Percentiles rank a stretch among this genome's conserved stretches.
Evolutionary conservation across 768 basidiomycete genomes (phyloP).

Genomic region (Lactifluus volemus): DNA sequence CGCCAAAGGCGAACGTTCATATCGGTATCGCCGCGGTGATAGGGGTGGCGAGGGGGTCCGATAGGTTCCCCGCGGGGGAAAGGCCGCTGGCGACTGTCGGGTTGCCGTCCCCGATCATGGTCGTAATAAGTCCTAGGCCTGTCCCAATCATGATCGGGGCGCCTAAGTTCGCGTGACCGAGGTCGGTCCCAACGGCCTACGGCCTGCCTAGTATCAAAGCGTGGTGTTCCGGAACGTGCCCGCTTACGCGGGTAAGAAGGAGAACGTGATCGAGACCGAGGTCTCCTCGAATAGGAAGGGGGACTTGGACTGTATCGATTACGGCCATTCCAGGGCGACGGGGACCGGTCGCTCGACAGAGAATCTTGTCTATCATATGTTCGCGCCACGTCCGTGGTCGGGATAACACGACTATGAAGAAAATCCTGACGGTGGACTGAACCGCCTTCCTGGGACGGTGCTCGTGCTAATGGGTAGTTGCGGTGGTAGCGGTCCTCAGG

Average conservation of each 20-base stretch:
- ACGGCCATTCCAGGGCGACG: neutral
- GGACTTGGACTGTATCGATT: constrained; percentile 2
- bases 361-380: neutral
- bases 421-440: neutral
- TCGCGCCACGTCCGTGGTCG: neutral
- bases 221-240: constrained; percentile 1
- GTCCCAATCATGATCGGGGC: neutral
- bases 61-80: neutral
- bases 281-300: neutral
- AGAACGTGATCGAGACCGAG: constrained; percentile 4
- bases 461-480: neutral
- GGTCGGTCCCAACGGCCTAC: neutral
- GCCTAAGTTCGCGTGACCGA: neutral
- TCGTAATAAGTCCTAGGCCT: neutral
- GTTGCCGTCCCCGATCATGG: neutral
- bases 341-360: neutral
- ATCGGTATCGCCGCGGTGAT: neutral
- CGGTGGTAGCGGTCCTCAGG: neutral
- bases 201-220: neutral
- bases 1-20: neutral
- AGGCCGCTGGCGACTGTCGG: neutral
- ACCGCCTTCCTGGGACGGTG: neutral
- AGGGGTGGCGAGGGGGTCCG: constrained; percentile 4
- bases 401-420: neutral
- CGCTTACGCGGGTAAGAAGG: constrained; percentile 6